phyloP scores from a whole-genome alignment of 345 rosid genomes.

The Carallia pectinifolia region DNA sequence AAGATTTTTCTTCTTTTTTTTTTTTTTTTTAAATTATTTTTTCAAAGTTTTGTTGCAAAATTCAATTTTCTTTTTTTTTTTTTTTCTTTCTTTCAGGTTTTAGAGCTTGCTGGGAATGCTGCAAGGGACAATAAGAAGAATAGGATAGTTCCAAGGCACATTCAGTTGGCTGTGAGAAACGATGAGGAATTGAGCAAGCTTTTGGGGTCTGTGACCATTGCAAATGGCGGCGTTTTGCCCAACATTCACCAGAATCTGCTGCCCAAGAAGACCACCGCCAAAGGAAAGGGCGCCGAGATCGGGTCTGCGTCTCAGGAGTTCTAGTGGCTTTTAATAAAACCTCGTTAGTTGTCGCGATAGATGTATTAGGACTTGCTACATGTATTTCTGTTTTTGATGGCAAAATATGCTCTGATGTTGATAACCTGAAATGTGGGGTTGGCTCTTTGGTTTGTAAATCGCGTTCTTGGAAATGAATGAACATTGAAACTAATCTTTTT shows the following conservation, averaged over 20 bases:
- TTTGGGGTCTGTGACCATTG: conserved; percentile 20
- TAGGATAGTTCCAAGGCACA: conserved; percentile 23
- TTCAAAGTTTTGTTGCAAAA: too few species aligned
- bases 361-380: too few species aligned
- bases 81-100: not conserved
- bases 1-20: not conserved
- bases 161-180: conserved; percentile 24
- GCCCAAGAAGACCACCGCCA: conserved; percentile 12
- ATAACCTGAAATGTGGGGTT: too few species aligned
- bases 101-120: conserved; percentile 29
- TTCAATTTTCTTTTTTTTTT: too few species aligned
- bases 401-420: too few species aligned
- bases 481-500: too few species aligned
- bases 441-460: too few species aligned
- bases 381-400: too few species aligned
- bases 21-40: not conserved
- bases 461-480: too few species aligned
- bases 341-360: not conserved
- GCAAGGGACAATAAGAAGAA: conserved; percentile 28
- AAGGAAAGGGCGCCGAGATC: conserved; percentile 13
- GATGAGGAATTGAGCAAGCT: conserved; percentile 28
- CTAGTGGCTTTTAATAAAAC: not conserved
- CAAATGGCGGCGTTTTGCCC: conserved; percentile 25
- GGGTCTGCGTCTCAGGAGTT: conserved; percentile 21
- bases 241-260: conserved; percentile 20